Percentiles rank a stretch among this genome's conserved stretches.
phyloP scores from a whole-genome alignment of 225 moss, liverwort and hornwort genomes.

The Sphagnum tenellum region DNA sequence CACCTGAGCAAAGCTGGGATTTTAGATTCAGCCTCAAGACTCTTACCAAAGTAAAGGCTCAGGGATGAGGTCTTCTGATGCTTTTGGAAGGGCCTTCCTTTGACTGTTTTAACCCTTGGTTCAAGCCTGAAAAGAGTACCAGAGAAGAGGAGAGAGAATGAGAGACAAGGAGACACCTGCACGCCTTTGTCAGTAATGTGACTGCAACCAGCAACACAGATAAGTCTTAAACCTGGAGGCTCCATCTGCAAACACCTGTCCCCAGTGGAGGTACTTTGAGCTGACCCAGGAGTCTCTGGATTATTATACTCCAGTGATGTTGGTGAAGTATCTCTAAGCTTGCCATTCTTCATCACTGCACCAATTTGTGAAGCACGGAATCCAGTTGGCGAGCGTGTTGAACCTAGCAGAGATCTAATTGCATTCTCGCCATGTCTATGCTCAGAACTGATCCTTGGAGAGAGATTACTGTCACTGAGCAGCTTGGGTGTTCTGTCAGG shows the following conservation, averaged over 20 bases:
- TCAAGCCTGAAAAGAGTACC: too few species aligned
- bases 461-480: too few species aligned
- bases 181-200: slow-evolving; percentile 85
- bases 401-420: slow-evolving; percentile 11
- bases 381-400: slow-evolving; percentile 27
- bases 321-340: slow-evolving; percentile 26
- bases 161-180: slow-evolving; percentile 38
- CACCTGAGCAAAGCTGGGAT: too few species aligned
- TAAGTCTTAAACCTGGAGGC: slow-evolving; percentile 42
- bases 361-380: slow-evolving; percentile 45
- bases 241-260: slow-evolving; percentile 36
- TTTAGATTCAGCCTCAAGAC: too few species aligned
- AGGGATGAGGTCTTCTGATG: too few species aligned
- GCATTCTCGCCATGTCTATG: slow-evolving; percentile 18
- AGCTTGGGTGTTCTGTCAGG: slow-evolving; percentile 15
- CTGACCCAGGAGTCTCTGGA: slow-evolving; percentile 14
- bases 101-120: too few species aligned
- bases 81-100: too few species aligned
- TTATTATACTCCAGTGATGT: slow-evolving; percentile 28
- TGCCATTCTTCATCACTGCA: slow-evolving; percentile 35
- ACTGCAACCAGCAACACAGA: slow-evolving; percentile 62
- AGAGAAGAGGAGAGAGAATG: too few species aligned
- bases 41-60: too few species aligned
- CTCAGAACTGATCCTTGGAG: slow-evolving; percentile 1
- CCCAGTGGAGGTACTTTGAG: slow-evolving; percentile 8